Evolutionary conservation across 2,329 filamentous ascomycete species (phyloP).

Genomic region (Cercospora citrullina): DNA sequence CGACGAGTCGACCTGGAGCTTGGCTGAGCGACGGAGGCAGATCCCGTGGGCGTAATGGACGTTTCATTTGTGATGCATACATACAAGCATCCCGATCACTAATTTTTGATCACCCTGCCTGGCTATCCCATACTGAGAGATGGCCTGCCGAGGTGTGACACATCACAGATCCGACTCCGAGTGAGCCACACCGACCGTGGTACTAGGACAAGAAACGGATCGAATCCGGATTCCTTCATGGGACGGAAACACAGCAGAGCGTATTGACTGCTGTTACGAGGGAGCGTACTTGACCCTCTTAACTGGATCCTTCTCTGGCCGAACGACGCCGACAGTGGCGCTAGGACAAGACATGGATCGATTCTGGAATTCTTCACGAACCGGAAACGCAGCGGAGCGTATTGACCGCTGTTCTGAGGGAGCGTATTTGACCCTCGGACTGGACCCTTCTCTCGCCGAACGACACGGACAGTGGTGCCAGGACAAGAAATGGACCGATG

Average conservation of each 20-base stretch:
- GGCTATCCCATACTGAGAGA: constrained; percentile 4
- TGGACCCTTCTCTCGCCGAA: neutral
- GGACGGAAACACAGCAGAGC: neutral
- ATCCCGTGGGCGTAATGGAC: neutral
- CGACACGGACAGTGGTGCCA: neutral
- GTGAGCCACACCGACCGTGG: neutral
- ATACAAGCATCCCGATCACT: neutral
- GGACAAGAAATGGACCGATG: neutral
- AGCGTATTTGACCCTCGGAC: constrained; percentile 1
- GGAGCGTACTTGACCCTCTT: constrained; percentile 1
- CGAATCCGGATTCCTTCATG: neutral
- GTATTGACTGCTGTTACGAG: neutral
- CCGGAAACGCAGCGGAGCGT: neutral
- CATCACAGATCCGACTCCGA: neutral
- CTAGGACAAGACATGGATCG: neutral
- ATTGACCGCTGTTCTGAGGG: neutral
- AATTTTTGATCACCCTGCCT: constrained; percentile 1
- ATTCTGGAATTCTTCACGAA: neutral
- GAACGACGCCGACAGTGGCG: neutral
- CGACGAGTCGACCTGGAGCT: neutral
- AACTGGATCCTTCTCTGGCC: neutral
- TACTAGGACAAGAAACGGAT: neutral
- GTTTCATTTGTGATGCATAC: neutral
- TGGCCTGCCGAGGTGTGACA: constrained; percentile 4
- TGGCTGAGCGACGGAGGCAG: neutral